phyloP scores from a whole-genome alignment of 169 alveolate species.

The Cystoisospora suis region DNA sequence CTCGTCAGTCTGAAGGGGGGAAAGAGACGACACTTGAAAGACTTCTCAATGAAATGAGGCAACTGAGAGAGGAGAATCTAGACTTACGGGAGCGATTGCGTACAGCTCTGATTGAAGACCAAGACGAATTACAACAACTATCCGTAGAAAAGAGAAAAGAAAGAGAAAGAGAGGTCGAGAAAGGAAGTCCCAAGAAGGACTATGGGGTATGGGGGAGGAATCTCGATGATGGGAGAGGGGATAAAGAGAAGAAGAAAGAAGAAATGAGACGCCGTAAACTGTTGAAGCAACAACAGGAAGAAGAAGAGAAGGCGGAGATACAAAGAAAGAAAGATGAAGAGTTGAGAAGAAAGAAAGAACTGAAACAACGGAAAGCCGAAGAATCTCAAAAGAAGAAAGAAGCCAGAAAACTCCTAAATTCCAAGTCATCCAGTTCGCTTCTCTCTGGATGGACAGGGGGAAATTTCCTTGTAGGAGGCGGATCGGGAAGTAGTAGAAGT shows the following conservation, averaged over 20 bases:
- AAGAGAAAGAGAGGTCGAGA: background rate
- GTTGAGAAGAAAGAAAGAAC: background rate
- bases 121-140: background rate
- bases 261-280: background rate
- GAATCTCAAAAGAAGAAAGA: background rate
- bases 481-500: background rate
- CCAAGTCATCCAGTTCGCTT: background rate
- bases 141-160: background rate
- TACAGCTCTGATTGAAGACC: background rate
- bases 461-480: background rate
- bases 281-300: background rate
- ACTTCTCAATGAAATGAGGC: background rate
- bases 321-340: background rate
- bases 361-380: background rate
- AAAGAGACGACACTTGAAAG: background rate
- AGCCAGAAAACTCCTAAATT: background rate
- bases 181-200: background rate
- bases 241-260: slow-evolving; percentile 35
- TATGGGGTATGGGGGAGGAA: background rate
- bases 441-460: background rate
- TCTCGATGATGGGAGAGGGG: background rate
- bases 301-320: background rate
- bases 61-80: background rate
- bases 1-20: background rate
- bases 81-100: background rate